Evolutionary conservation across 2,329 filamentous ascomycete genomes (phyloP), one percentile per base, ranked within the genome.

Genomic region (Sporothrix brasiliensis): DNA sequence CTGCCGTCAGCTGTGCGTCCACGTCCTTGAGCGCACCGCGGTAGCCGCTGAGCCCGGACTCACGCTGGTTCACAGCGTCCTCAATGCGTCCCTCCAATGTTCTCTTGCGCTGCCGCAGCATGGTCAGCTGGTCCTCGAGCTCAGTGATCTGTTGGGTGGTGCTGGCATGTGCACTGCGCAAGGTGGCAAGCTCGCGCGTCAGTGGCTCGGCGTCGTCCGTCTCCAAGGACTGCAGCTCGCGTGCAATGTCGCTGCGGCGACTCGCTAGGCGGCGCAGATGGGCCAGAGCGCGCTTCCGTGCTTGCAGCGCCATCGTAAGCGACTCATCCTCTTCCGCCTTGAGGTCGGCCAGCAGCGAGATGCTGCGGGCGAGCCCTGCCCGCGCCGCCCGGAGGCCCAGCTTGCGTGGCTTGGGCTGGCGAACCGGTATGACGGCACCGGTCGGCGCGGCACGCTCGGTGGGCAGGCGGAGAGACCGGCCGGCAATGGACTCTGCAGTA

Each of bases 41-140:
- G 77, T 92, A 93, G 0, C 90, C 89, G 69, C 89, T 91, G 16
- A 93, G 78, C n/a, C 88, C 88, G 1, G 91, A 89, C 77, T 93
- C 91, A 50, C 89, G 83, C 69, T 85, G 84, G 74, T 89, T 93
- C 73, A 85, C 84, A 1, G 88, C 84, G 69, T 90, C 87, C 7
- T 86, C 83, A 60, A 92, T 87, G 75, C 87, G 84, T 2, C 84
- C 83, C 72, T 86, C 80, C 0, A 93, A 78, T 76, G 84, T 85
- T n/a, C 84, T 81, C 74, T 88, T 87, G 39, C 86, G 83, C 61
- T 83, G 85, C 74, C 87, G 87, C 79, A 93, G 82, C 3, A 83
- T 83, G 30, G 83, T 81, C 2, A 94, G 81, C 73, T 86, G 86
- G 75, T 88, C 83, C 77, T 93, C 90, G 44, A 92, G 81, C 66